Base-by-base conservation (phyloP, 1,139 yeast species). In the Hyphopichia khmerensis region DNA sequence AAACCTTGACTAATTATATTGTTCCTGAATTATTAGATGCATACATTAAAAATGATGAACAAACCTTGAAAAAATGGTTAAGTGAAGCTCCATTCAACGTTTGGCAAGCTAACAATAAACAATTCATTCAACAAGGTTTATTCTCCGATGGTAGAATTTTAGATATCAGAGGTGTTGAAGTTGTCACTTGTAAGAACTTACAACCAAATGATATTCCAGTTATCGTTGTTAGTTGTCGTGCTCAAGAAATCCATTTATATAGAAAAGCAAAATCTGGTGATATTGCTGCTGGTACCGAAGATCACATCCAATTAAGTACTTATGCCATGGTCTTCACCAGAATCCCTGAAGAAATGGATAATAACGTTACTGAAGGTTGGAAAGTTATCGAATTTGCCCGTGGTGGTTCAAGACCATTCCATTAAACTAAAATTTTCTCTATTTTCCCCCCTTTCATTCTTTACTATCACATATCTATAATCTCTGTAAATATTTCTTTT, bases 81-180 rank as follows among this genome's bases (percentile, higher is more conserved):
- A 86, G 96, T 42, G 99, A 95, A 67, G 98, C 98, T 27, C 98
- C 99, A 32, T 90, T 73, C 70, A 91, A 93, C 62, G 96, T 95
- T 43, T 90, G 96, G 82, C 82, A 87, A 52, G 96, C 97, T 33
- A 89, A 87, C 64, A 90, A 93, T 62, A 95, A 95, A 67, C 96
- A 88, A 60, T 84, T 90, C 63, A 81, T 86, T 56, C 96, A 91
- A 58, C 96, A 91, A 65, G 96, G 96, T 9, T 74, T 93, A 43
- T 87, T 87, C 57, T 84, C 97, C 16, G 99, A 95, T 55, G 95
- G 97, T 41, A 81, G 82, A 51, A 89, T 95, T 51, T 77, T 93
- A 59, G 99, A 95, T 63, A 88, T 95, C 54, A 82, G 99, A 67
- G 96, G 96, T 37, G 96, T 91, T 35, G 99, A 93, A 55, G 84